Evolutionary conservation across 1,284 basidiomycete genomes (phyloP).

Genomic region (Puccinia triticina): DNA sequence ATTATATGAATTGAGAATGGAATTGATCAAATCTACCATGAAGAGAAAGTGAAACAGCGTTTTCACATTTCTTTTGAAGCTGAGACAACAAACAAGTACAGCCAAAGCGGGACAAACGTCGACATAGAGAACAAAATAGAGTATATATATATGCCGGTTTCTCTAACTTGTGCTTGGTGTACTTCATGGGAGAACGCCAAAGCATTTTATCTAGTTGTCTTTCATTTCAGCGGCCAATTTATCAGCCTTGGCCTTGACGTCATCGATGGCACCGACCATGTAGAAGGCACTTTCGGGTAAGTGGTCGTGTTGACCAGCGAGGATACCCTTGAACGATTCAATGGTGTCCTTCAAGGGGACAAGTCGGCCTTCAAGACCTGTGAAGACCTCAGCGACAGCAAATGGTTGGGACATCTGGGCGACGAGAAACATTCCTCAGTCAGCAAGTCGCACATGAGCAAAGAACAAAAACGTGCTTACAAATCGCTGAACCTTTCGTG

Average conservation of each 20-base stretch:
- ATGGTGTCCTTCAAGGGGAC: slow-evolving; percentile 89
- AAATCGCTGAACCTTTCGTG: slow-evolving; percentile 64
- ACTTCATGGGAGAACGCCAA: not conserved
- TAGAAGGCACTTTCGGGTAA: slow-evolving; percentile 76
- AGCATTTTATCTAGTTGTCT: slow-evolving; percentile 17
- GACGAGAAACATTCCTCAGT: slow-evolving; percentile 54
- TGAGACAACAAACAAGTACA: slow-evolving; percentile 8
- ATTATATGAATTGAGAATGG: not conserved
- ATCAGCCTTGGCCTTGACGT: slow-evolving; percentile 94
- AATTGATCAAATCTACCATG: slow-evolving; percentile 8
- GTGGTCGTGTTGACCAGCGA: slow-evolving; percentile 81
- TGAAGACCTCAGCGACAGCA: slow-evolving; percentile 99
- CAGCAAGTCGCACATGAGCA: not conserved
- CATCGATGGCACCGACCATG: slow-evolving; percentile 82
- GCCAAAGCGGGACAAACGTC: not conserved
- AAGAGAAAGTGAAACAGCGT: not conserved
- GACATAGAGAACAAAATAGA: slow-evolving; percentile 15
- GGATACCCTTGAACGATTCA: slow-evolving; percentile 93
- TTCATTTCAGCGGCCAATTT: slow-evolving; percentile 86
- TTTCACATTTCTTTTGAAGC: slow-evolving; percentile 23
- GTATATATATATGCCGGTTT: slow-evolving; percentile 4
- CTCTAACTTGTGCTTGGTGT: not conserved
- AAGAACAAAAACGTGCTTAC: slow-evolving; percentile 18
- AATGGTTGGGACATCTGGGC: slow-evolving; percentile 96
- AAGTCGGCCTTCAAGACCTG: slow-evolving; percentile 95